These are phyloP conservation scores for Leccinum rimulosum DNA, from an alignment of 768 basidiomycete species.

Conservation along the genomic window DNA sequence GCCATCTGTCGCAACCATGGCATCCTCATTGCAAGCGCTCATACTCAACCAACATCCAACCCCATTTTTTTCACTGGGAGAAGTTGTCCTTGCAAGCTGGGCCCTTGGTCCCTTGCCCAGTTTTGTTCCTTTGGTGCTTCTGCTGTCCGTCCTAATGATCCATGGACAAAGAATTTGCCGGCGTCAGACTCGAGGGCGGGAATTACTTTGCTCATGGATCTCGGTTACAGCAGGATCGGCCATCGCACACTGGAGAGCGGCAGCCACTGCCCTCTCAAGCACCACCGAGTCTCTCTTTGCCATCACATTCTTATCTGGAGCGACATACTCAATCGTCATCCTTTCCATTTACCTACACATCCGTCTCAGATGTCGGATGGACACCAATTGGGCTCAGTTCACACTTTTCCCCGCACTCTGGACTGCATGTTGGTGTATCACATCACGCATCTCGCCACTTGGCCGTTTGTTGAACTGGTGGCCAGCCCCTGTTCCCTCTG, in stretches of 20 bases:
- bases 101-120: slow-evolving; percentile 30
- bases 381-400: slow-evolving; percentile 41
- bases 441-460: slow-evolving; percentile 59
- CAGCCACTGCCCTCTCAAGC: slow-evolving; percentile 55
- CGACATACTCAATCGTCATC: slow-evolving; percentile 46
- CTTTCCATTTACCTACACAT: slow-evolving; percentile 39
- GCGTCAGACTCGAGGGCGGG: slow-evolving; percentile 29
- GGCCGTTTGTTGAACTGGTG: slow-evolving; percentile 72
- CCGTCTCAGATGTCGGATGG: slow-evolving; percentile 30
- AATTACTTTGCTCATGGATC: slow-evolving; percentile 34
- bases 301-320: slow-evolving; percentile 39
- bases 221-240: slow-evolving; percentile 41
- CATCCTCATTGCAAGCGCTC: slow-evolving; percentile 19
- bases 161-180: slow-evolving; percentile 31
- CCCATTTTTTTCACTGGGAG: slow-evolving; percentile 19
- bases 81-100: slow-evolving; percentile 24
- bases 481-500: slow-evolving; percentile 48
- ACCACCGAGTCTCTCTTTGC: slow-evolving; percentile 46
- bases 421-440: slow-evolving; percentile 56
- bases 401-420: slow-evolving; percentile 69
- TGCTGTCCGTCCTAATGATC: slow-evolving; percentile 26
- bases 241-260: slow-evolving; percentile 42
- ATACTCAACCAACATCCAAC: slow-evolving; percentile 27
- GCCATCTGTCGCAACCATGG: slow-evolving; percentile 16
- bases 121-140: slow-evolving; percentile 35